phyloP scores from a whole-genome alignment of 345 rosid genomes.

The Fremontodendron californicum region DNA sequence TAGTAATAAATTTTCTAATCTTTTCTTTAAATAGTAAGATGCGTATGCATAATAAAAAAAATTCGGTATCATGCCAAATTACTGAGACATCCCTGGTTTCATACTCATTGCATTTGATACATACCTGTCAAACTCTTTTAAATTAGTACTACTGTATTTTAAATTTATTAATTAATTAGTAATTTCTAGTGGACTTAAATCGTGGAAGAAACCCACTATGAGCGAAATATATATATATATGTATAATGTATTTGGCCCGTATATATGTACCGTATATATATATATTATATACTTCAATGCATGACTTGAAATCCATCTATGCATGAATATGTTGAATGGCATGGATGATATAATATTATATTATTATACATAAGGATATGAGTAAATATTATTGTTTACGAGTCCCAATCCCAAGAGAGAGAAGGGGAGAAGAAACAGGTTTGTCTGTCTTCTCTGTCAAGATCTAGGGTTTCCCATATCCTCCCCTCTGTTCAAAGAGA shows the following conservation, averaged over 20 bases:
- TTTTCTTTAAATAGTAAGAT: constrained; percentile 1
- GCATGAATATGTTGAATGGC: not conserved
- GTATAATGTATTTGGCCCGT: no score
- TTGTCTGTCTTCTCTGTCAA: constrained; percentile 32
- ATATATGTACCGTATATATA: no score
- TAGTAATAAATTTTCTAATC: not conserved
- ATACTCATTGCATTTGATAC: not conserved
- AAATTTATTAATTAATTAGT: not conserved
- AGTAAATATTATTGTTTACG: constrained; percentile 38
- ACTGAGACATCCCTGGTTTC: not conserved
- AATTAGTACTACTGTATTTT: not conserved
- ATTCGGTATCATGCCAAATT: not conserved
- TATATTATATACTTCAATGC: not conserved
- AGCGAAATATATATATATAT: not conserved
- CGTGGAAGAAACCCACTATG: no score
- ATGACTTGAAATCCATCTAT: not conserved
- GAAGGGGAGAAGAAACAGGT: constrained; percentile 1
- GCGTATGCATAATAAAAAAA: constrained; percentile 5
- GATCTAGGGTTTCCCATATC: constrained; percentile 44
- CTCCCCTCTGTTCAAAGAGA: constrained; percentile 19
- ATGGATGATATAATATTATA: not conserved
- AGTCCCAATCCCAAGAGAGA: constrained; percentile 28
- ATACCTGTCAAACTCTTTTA: not conserved
- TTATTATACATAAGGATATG: constrained; percentile 14
- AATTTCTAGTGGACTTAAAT: no score